Evolutionary conservation across 371 early-diverging fungal genomes (phyloP).

Genomic region (Mortierella sp.): DNA sequence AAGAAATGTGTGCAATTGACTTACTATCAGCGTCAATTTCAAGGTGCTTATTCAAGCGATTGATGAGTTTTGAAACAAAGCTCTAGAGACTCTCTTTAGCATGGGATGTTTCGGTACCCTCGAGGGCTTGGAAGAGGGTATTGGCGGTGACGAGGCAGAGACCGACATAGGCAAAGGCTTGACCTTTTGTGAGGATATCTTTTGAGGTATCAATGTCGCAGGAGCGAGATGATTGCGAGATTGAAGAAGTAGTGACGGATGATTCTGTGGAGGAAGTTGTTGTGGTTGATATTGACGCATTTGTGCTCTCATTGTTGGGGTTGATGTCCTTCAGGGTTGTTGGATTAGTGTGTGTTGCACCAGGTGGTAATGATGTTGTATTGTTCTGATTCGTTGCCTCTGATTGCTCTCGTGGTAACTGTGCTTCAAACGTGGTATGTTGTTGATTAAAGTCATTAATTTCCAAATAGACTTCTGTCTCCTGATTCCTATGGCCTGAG

Average conservation of each 20-base stretch:
- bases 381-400: conserved; percentile 6
- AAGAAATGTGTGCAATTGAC: conserved; percentile 9
- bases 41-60: conserved; percentile 41
- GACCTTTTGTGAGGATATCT: conserved; percentile 51
- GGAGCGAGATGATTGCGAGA: conserved; percentile 1
- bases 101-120: conserved; percentile 46
- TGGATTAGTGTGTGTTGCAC: background rate
- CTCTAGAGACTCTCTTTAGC: conserved; percentile 52
- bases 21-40: conserved; percentile 52
- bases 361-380: conserved; percentile 6
- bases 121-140: conserved; percentile 48
- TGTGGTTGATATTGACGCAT: background rate
- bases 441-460: background rate
- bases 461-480: conserved; percentile 13
- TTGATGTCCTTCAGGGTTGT: background rate
- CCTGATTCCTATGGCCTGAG: background rate
- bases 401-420: conserved; percentile 17
- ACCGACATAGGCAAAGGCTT: conserved; percentile 56
- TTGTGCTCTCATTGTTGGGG: conserved; percentile 22
- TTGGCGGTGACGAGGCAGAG: conserved; percentile 54
- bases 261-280: conserved; percentile 4
- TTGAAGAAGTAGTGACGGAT: conserved; percentile 2
- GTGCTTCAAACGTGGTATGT: conserved; percentile 5
- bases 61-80: conserved; percentile 55
- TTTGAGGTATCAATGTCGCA: conserved; percentile 48